Evolutionary conservation across 306 rosid species (phyloP).

Genomic region (Acmispon strigosus): DNA sequence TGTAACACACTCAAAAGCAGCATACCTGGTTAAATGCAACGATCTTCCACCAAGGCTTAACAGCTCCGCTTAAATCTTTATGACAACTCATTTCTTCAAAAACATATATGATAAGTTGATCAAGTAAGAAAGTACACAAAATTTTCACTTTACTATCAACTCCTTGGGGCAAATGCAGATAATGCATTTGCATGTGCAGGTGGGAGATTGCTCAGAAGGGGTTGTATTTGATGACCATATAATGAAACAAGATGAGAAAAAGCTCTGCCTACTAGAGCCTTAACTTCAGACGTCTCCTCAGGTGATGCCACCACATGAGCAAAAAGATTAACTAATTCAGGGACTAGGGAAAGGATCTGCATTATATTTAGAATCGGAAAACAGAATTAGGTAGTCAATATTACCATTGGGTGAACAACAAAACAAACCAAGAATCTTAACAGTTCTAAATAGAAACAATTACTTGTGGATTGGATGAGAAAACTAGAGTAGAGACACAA

Average conservation of each 20-base stretch:
- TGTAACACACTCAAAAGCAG: not conserved
- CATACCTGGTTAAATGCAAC: conserved; percentile 32
- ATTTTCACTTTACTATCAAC: conserved; percentile 32
- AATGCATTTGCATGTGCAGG: conserved; percentile 83
- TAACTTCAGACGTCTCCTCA: conserved; percentile 75
- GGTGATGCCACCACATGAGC: conserved; percentile 95
- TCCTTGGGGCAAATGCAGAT: conserved; percentile 70
- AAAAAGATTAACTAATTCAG: conserved; percentile 82
- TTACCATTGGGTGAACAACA: not conserved
- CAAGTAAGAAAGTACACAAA: conserved; percentile 6
- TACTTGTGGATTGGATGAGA: conserved; percentile 90
- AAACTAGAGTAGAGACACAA: conserved; percentile 71
- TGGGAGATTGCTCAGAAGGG: conserved; percentile 75
- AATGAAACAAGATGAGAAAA: conserved; percentile 80
- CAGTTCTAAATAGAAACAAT: conserved; percentile 4
- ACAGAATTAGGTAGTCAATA: conserved; percentile 14
- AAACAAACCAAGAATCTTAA: conserved; percentile 4
- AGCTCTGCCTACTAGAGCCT: conserved; percentile 76
- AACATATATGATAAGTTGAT: conserved; percentile 6
- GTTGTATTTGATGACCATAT: conserved; percentile 93
- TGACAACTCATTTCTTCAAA: conserved; percentile 25
- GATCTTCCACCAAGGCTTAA: conserved; percentile 16
- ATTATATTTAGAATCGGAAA: conserved; percentile 23
- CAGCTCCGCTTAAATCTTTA: conserved; percentile 16
- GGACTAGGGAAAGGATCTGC: conserved; percentile 86